phyloP scores from a whole-genome alignment of 164 flowering plant genomes.

The Amborella trichopoda region DNA sequence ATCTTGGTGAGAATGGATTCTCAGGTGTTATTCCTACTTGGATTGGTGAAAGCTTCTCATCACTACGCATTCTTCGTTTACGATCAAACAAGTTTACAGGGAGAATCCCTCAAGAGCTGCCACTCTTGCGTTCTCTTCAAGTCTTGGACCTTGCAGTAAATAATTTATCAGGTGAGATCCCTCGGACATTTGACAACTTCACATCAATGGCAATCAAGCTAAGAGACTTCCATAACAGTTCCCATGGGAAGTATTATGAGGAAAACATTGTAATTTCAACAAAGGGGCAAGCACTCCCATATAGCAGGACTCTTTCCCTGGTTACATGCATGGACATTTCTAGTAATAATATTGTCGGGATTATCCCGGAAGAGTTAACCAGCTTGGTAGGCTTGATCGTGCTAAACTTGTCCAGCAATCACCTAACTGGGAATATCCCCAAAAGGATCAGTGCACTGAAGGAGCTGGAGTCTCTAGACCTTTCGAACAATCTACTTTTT shows the following conservation, averaged over 20 bases:
- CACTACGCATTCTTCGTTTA: slow-evolving; percentile 65
- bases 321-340: not conserved
- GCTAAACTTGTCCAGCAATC: slow-evolving; percentile 1
- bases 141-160: slow-evolving; percentile 60
- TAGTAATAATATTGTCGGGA: not conserved
- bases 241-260: not conserved
- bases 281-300: not conserved
- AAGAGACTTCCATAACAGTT: not conserved
- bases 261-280: not conserved
- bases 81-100: slow-evolving; percentile 35
- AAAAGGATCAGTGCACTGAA: no score
- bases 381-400: not conserved
- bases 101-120: slow-evolving; percentile 43
- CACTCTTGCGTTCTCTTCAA: slow-evolving; percentile 52
- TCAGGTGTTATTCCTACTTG: slow-evolving; percentile 59
- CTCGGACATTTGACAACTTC: slow-evolving; percentile 36
- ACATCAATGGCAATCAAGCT: not conserved
- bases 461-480: not conserved
- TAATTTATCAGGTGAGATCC: slow-evolving; percentile 43
- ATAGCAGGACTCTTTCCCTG: slow-evolving; percentile 3
- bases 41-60: slow-evolving; percentile 71
- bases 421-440: no score
- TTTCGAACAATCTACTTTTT: slow-evolving; percentile 3
- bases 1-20: slow-evolving; percentile 59
- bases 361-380: not conserved